Evolutionary conservation across 2,329 filamentous ascomycete species (phyloP).

Genomic region (Aureobasidium subglaciale): DNA sequence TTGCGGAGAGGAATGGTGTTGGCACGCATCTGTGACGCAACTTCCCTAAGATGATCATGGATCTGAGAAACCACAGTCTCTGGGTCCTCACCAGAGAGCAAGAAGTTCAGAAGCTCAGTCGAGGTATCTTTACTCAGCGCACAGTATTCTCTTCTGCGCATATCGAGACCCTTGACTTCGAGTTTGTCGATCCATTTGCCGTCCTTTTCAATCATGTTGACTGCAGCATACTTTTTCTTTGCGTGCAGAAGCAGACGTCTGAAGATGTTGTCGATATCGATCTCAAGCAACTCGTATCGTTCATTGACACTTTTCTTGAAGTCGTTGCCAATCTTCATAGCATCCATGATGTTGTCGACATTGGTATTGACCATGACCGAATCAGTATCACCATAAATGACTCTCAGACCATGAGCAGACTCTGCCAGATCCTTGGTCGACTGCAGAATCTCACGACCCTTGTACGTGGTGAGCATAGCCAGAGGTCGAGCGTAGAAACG

Average conservation of each 20-base stretch:
- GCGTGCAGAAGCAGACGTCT: conserved; percentile 86
- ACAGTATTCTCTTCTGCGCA: conserved; percentile 96
- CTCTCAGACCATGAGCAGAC: conserved; percentile 71
- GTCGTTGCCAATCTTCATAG: conserved; percentile 82
- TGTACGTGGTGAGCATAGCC: conserved; percentile 92
- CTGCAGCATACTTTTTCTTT: conserved; percentile 98
- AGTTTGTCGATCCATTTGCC: conserved; percentile 90
- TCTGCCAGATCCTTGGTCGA: conserved; percentile 96
- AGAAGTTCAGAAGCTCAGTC: conserved; percentile 76
- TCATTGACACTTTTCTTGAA: conserved; percentile 96
- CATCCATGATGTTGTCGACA: conserved; percentile 84
- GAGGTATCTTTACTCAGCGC: conserved; percentile 92
- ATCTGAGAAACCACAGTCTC: conserved; percentile 83
- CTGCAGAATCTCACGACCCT: conserved; percentile 92
- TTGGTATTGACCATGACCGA: conserved; percentile 99
- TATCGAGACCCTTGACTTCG: conserved; percentile 96
- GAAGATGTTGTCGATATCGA: conserved; percentile 98
- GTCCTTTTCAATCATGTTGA: conserved; percentile 79
- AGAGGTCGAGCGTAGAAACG: conserved; percentile 94
- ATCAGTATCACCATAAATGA: conserved; percentile 98
- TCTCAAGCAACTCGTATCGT: conserved; percentile 84
- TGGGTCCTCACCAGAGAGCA: conserved; percentile 86
- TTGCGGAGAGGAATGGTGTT: conserved; percentile 68
- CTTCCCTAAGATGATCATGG: conserved; percentile 83
- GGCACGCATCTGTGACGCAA: conserved; percentile 80